Base-by-base conservation (phyloP, 345 rosid species). In the Moricandia arvensis region DNA sequence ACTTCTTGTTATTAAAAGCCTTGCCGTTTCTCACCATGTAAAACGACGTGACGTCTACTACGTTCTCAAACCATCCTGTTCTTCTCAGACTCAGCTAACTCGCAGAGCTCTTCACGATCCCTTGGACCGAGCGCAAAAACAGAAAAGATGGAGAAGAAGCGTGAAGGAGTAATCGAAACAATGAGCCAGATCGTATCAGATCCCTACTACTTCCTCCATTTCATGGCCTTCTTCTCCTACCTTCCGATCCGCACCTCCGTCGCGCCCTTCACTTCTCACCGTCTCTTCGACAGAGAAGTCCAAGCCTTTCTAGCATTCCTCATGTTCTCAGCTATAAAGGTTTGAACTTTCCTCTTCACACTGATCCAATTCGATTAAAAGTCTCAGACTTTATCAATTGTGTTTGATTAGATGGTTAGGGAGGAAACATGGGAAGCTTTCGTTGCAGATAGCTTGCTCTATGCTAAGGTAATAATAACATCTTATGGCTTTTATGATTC, bases 341-440 rank as follows among this genome's bases (percentile, higher is more conserved):
- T 93, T 72, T 29, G 16, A 0, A 0, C 12, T 47, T 24, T 33
- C 1, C 13, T 15, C 34, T 57, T 60, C 61, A 0, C 24, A 37
- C 1, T 11, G 6, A 21, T 69, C 55, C 38, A n/a, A 5, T 47
- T 62, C 59, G 17, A 0, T 21, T 21, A 4, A 45, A n/a, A 17
- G 5, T 47, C 35, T 34, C 34, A 2, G 33, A 45, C 72, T 62
- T 71, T 34, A 70, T 64, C 35, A 38, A 49, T 72, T 37, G 43
- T 47, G 75, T 21, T 21, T 67, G 68, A 4, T 41, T 80, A 93
- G 98, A 68, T 82, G 26, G 89, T 83, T 69, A 87, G 80, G 69
- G 90, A 82, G 59, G 98, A 93, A 75, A 85, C 94, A 24, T 88
- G 94, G 97, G 98, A 91, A 65, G 91, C 84, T 15, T 82, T 88